These are phyloP conservation scores for Cordyceps cicadae DNA, from an alignment of 2,329 filamentous ascomycete genomes.

Conservation along the genomic window DNA sequence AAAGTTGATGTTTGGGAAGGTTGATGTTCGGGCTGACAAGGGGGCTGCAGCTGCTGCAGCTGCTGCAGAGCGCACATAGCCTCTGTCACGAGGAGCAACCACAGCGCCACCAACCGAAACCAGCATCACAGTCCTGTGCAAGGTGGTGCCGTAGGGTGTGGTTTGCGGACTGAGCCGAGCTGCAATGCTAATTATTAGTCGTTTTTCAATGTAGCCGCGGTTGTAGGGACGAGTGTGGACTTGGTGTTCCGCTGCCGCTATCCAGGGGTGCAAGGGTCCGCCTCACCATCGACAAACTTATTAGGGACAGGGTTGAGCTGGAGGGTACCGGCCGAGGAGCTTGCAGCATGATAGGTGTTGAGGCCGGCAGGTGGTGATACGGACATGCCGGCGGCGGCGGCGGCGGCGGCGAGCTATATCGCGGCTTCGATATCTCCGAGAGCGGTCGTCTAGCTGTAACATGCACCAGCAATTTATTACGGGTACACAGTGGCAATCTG, in stretches of 20 bases:
- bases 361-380: neutral
- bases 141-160: neutral
- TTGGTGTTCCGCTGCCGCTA: neutral
- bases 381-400: neutral
- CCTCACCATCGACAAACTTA: neutral
- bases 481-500: neutral
- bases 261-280: neutral
- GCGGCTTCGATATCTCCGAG: neutral
- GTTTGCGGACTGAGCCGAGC: neutral
- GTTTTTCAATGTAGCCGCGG: neutral
- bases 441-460: neutral
- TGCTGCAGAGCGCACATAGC: neutral
- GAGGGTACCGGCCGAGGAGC: neutral
- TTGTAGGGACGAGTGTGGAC: neutral
- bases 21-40: neutral
- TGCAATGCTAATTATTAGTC: neutral
- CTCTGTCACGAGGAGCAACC: slow-evolving; percentile 2
- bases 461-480: neutral
- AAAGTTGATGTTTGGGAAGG: neutral
- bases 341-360: neutral
- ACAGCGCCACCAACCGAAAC: neutral
- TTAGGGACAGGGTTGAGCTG: neutral
- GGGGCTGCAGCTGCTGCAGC: neutral
- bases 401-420: neutral
- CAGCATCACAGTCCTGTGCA: neutral